Conservation (phyloP, 2,329 filamentous ascomycete genomes). For the Phaeosphaeria sp. region DNA sequence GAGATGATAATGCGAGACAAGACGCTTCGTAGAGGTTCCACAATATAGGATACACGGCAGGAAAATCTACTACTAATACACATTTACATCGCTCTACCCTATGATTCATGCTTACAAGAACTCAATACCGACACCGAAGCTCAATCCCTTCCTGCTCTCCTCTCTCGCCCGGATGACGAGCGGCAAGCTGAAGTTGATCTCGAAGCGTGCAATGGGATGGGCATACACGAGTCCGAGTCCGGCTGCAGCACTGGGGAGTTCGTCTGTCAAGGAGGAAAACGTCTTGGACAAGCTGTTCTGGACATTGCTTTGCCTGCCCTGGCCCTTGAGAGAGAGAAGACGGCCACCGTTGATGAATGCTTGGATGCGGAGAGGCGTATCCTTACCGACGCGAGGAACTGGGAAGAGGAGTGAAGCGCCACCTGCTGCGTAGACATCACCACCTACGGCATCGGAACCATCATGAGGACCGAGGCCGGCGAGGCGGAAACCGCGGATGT, state of each 20-base stretch:
- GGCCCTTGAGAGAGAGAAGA: slow-evolving; percentile 73
- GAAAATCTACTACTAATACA: slow-evolving; percentile 22
- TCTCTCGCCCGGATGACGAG: slow-evolving; percentile 82
- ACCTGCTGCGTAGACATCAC: slow-evolving; percentile 89
- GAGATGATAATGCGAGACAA: not conserved
- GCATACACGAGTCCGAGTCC: slow-evolving; percentile 93
- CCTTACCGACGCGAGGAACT: slow-evolving; percentile 78
- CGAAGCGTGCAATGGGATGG: slow-evolving; percentile 89
- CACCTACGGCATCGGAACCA: slow-evolving; percentile 83
- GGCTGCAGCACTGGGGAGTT: slow-evolving; percentile 82
- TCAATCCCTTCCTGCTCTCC: slow-evolving; percentile 86
- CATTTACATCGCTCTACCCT: slow-evolving; percentile 17
- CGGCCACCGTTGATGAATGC: slow-evolving; percentile 90
- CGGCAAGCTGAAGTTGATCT: slow-evolving; percentile 93
- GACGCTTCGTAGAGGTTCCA: not conserved
- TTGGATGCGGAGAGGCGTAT: slow-evolving; percentile 86
- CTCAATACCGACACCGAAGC: slow-evolving; percentile 95
- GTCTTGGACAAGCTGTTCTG: slow-evolving; percentile 65
- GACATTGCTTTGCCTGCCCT: slow-evolving; percentile 56
- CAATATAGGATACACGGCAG: not conserved
- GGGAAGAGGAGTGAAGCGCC: slow-evolving; percentile 86
- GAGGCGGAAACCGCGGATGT: slow-evolving; percentile 91
- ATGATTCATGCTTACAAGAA: slow-evolving; percentile 69
- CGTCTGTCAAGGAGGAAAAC: slow-evolving; percentile 72
- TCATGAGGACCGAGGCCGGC: slow-evolving; percentile 89